Evolutionary conservation across 768 basidiomycete species (phyloP).

Genomic region (Austroboletus festivus): DNA sequence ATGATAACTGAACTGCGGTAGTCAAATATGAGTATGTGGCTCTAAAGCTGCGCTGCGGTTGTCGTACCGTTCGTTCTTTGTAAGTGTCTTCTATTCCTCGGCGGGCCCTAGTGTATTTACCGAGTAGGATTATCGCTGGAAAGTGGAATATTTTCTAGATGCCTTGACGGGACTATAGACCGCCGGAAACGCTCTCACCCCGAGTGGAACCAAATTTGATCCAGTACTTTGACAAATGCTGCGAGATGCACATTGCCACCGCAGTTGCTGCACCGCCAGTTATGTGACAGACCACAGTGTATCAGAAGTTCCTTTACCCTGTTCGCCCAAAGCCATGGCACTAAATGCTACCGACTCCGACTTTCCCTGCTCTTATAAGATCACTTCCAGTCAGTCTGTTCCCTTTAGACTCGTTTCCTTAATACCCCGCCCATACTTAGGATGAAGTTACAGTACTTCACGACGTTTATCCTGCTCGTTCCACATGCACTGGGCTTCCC

Average conservation of each 20-base stretch:
- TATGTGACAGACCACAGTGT: background rate
- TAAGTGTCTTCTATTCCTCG: background rate
- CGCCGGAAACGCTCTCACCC: background rate
- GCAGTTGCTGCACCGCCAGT: background rate
- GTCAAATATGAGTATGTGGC: background rate
- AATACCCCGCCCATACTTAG: background rate
- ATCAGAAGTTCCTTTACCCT: no score
- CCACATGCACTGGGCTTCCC: slow-evolving; percentile 11
- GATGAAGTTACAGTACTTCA: slow-evolving; percentile 11
- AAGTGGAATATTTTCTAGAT: background rate
- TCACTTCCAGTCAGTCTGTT: background rate
- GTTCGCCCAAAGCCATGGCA: no score
- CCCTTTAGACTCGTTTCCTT: background rate
- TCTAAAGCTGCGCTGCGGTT: background rate
- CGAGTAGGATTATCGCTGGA: no score
- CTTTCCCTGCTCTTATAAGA: slow-evolving; percentile 3
- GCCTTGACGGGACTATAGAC: background rate
- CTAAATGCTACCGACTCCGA: no score
- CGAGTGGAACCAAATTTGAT: background rate
- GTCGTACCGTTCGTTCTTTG: background rate
- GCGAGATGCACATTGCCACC: no score
- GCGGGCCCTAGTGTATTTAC: no score
- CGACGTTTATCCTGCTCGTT: slow-evolving; percentile 1
- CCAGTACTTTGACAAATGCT: no score
- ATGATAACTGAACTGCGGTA: background rate